Evolutionary conservation across 306 rosid genomes (phyloP).

Genomic region (Gleditsia sinensis): DNA sequence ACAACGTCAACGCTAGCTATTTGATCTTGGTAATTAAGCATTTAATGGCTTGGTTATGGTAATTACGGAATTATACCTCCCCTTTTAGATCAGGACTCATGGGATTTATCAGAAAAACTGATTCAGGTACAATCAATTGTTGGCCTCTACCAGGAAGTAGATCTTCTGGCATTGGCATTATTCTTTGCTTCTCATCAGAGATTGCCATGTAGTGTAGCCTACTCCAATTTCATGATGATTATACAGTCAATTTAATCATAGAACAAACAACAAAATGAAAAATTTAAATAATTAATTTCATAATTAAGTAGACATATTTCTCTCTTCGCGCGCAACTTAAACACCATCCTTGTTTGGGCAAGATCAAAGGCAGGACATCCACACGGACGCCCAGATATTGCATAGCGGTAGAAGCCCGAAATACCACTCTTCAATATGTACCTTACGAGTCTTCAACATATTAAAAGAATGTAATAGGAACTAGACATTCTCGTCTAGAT

Average conservation of each 20-base stretch:
- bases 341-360: slow-evolving; percentile 56
- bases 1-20: not conserved
- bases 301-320: slow-evolving; percentile 33
- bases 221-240: too few relatives aligned
- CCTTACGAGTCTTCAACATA: slow-evolving; percentile 20
- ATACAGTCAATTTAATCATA: slow-evolving; percentile 11
- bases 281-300: not conserved
- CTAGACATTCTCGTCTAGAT: too few relatives aligned
- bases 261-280: not conserved
- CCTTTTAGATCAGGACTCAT: slow-evolving; percentile 51
- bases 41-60: too few relatives aligned
- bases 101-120: slow-evolving; percentile 51
- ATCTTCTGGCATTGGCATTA: too few relatives aligned
- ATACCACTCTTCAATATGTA: slow-evolving; percentile 45
- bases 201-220: slow-evolving; percentile 56
- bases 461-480: not conserved
- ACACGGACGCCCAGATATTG: slow-evolving; percentile 42
- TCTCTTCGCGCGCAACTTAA: slow-evolving; percentile 49
- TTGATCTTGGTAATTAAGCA: not conserved
- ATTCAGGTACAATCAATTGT: slow-evolving; percentile 53
- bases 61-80: too few relatives aligned
- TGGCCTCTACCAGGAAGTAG: too few relatives aligned
- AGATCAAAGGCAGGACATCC: slow-evolving; percentile 44
- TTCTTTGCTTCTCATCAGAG: slow-evolving; percentile 54
- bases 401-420: slow-evolving; percentile 54